A percentile compares a stretch with the other conserved stretches of the same genome.
Evolutionary conservation across 495 filamentous ascomycete species (phyloP).

Genomic region (Hypoxylon perforatum): DNA sequence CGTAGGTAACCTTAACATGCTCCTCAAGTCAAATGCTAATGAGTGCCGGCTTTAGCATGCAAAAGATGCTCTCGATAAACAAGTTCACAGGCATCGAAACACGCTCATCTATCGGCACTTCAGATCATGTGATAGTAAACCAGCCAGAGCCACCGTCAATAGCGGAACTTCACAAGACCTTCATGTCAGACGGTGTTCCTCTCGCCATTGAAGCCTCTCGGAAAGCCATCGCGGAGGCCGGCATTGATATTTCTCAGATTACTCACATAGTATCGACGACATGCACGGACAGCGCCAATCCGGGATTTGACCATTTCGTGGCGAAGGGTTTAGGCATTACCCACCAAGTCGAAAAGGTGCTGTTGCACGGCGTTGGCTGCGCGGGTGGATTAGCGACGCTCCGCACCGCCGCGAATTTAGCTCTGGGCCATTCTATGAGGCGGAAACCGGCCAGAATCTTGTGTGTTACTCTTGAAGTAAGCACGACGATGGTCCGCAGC

Average conservation of each 20-base stretch:
- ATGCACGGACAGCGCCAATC: slow-evolving; percentile 74
- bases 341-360: slow-evolving; percentile 63
- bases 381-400: slow-evolving; percentile 71
- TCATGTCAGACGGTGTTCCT: slow-evolving; percentile 67
- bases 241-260: slow-evolving; percentile 59
- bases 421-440: slow-evolving; percentile 64
- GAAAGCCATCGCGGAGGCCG: slow-evolving; percentile 69
- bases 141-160: slow-evolving; percentile 64
- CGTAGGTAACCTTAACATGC: slow-evolving; percentile 48
- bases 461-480: slow-evolving; percentile 70
- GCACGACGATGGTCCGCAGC: slow-evolving; percentile 66
- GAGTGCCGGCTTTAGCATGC: slow-evolving; percentile 53
- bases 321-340: slow-evolving; percentile 63
- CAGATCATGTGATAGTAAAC: slow-evolving; percentile 68
- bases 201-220: slow-evolving; percentile 66
- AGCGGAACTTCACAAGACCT: slow-evolving; percentile 63
- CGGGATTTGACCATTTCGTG: slow-evolving; percentile 74
- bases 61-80: slow-evolving; percentile 71
- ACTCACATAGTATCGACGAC: slow-evolving; percentile 76
- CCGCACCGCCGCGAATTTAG: slow-evolving; percentile 70
- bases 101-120: slow-evolving; percentile 67
- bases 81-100: slow-evolving; percentile 71
- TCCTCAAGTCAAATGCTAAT: slow-evolving; percentile 4
- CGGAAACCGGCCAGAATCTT: slow-evolving; percentile 65
- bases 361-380: slow-evolving; percentile 73